phyloP scores from a whole-genome alignment of 192 early-diverging fungal species.

The Linnemannia zychae region DNA sequence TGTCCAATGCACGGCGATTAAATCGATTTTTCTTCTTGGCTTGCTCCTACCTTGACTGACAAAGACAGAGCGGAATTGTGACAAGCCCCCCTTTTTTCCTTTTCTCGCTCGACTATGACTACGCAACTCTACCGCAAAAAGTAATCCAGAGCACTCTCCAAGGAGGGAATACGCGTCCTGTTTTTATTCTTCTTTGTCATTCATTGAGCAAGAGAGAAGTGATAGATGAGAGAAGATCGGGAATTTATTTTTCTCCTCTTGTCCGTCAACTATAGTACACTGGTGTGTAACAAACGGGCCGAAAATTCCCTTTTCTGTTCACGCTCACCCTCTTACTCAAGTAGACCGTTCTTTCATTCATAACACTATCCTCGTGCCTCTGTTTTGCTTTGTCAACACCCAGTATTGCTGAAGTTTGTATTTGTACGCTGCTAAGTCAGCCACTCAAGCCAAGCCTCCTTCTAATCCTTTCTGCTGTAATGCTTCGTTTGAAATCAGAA shows the following conservation, averaged over 20 bases:
- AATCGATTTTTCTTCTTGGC: neutral
- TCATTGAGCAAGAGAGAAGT: neutral
- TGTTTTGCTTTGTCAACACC: neutral
- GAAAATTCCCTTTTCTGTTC: neutral
- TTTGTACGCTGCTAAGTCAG: no score
- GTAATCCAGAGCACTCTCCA: neutral
- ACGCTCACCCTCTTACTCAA: no score
- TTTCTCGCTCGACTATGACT: neutral
- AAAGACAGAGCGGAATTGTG: neutral
- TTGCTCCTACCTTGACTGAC: neutral
- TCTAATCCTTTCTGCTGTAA: neutral
- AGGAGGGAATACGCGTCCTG: neutral
- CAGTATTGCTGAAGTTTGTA: neutral
- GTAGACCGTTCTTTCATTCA: neutral
- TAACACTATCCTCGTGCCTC: neutral
- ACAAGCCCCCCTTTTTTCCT: neutral
- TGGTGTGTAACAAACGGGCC: neutral
- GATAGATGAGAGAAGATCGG: neutral
- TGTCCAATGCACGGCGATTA: neutral
- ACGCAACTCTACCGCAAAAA: neutral
- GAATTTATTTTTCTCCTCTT: neutral
- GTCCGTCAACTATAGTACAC: neutral
- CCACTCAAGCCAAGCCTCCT: neutral
- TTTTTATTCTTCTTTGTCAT: neutral
- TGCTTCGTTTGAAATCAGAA: neutral